These are phyloP conservation scores for Botrytis medusae DNA, from an alignment of 2,329 filamentous ascomycete species.

Conservation along the genomic window DNA sequence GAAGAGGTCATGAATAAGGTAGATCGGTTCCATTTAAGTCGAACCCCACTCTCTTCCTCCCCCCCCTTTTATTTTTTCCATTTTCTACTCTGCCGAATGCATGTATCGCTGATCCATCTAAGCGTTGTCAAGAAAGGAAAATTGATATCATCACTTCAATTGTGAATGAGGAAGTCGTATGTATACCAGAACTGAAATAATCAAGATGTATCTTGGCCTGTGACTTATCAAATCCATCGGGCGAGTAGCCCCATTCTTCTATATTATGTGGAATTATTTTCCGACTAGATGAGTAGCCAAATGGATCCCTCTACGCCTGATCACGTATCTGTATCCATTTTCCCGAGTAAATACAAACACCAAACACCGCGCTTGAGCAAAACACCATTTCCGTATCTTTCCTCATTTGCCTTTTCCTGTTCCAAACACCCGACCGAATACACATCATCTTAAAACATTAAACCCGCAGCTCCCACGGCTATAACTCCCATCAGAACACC, in stretches of 20 bases:
- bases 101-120: neutral
- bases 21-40: neutral
- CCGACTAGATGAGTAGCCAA: neutral
- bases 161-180: neutral
- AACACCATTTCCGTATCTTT: neutral
- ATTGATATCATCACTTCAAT: neutral
- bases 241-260: neutral
- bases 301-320: neutral
- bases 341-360: neutral
- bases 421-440: neutral
- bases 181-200: neutral
- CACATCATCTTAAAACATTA: neutral
- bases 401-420: neutral
- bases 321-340: neutral
- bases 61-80: neutral
- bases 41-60: neutral
- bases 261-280: neutral
- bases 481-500: neutral
- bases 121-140: neutral
- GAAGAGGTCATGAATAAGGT: neutral
- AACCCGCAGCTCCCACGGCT: neutral
- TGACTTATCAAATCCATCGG: neutral
- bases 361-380: neutral
- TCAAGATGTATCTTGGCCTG: neutral
- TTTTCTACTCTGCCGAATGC: neutral